Conservation (phyloP, 75 land plant species). For the Chamaecyparis obtusa region DNA sequence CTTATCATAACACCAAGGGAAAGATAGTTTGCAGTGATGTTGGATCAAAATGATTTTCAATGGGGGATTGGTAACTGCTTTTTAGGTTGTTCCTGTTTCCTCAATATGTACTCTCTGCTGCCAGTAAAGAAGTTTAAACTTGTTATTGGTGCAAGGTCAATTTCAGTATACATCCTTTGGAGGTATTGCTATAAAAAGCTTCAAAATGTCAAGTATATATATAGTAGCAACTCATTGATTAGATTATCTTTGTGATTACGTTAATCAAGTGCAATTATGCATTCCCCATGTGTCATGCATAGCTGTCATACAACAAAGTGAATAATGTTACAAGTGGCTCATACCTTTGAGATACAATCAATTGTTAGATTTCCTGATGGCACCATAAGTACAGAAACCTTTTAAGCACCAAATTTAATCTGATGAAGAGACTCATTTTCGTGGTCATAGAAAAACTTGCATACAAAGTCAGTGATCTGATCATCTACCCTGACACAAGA, state of each 20-base stretch:
- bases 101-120: background rate
- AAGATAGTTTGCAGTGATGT: background rate
- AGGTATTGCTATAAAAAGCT: background rate
- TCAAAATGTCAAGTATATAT: background rate
- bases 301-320: background rate
- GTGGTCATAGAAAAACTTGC: constrained; percentile 29
- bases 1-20: background rate
- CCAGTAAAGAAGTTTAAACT: background rate
- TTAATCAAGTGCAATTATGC: background rate
- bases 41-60: background rate
- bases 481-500: background rate
- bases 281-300: background rate
- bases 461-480: constrained; percentile 12
- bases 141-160: background rate
- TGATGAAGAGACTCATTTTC: constrained; percentile 27
- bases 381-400: background rate
- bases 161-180: background rate
- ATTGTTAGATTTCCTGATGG: background rate
- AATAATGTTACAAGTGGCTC: background rate
- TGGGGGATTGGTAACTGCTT: background rate
- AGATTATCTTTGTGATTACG: background rate
- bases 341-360: background rate
- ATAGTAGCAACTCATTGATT: background rate
- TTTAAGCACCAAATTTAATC: constrained; percentile 12
- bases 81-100: background rate